Evolutionary conservation across 179 eudicot species (phyloP).

Genomic region (Carnegiea gigantea): DNA sequence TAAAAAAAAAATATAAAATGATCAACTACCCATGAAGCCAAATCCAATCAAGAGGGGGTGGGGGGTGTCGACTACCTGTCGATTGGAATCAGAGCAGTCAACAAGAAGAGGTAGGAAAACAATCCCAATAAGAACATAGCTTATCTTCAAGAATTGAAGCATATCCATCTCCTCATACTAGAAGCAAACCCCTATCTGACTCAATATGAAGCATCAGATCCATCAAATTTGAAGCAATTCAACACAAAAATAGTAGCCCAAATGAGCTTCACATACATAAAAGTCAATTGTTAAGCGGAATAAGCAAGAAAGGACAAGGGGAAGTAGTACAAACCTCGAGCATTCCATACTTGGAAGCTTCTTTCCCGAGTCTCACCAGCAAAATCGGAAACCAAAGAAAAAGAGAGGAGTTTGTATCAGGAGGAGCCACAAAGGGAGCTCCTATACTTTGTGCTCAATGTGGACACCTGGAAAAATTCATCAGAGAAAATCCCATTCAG

Average conservation of each 20-base stretch:
- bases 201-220: not conserved
- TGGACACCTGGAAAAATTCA: not conserved
- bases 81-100: conserved; percentile 23
- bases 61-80: conserved; percentile 27
- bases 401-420: not conserved
- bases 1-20: not conserved
- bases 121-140: conserved; percentile 28
- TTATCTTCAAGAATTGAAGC: conserved; percentile 24
- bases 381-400: not conserved
- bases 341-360: not conserved
- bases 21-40: not conserved
- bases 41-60: not conserved
- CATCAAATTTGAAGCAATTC: not conserved
- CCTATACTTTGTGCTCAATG: not conserved
- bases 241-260: not conserved
- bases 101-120: conserved; percentile 28
- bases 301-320: not conserved
- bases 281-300: not conserved
- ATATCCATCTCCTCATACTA: conserved; percentile 23
- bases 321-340: not conserved
- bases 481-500: not conserved
- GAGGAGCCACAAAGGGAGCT: not conserved
- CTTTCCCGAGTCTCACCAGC: not conserved
- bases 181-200: not conserved
- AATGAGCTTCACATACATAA: not conserved